phyloP scores from a whole-genome alignment of 73 alveolate species.

The Blepharisma japonicum region DNA sequence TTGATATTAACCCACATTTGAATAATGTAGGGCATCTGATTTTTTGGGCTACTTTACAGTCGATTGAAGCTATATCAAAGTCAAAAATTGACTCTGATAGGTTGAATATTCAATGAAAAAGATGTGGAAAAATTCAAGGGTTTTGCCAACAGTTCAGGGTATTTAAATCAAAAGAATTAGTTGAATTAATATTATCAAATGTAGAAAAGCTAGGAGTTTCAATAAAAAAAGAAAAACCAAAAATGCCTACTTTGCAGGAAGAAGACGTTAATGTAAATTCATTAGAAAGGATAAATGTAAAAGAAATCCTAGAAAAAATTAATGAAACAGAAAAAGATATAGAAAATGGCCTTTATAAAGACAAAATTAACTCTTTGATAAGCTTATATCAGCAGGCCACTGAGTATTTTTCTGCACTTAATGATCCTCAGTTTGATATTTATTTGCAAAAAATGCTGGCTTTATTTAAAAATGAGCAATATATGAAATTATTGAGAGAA shows the following conservation, averaged over 20 bases:
- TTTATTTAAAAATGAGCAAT: too few relatives aligned
- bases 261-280: constrained; percentile 44
- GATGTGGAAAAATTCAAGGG: constrained; percentile 38
- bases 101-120: constrained; percentile 44
- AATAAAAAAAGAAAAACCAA: constrained; percentile 34
- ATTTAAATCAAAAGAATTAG: constrained; percentile 26
- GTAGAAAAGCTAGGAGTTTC: constrained; percentile 50
- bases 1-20: constrained; percentile 29
- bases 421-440: too few relatives aligned
- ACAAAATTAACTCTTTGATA: constrained; percentile 36
- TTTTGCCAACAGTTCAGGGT: constrained; percentile 12
- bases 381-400: constrained; percentile 56
- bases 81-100: constrained; percentile 35
- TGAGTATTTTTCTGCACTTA: constrained; percentile 60
- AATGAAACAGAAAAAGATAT: constrained; percentile 43
- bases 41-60: constrained; percentile 54
- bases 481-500: too few relatives aligned
- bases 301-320: constrained; percentile 42
- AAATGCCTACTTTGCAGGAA: constrained; percentile 33
- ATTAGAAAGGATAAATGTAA: constrained; percentile 36
- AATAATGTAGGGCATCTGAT: constrained; percentile 34
- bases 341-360: constrained; percentile 33
- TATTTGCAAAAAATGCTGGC: too few relatives aligned
- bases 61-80: constrained; percentile 40
- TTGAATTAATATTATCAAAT: constrained; percentile 30